Evolutionary conservation across 768 basidiomycete genomes (phyloP).

Genomic region (Pleurotus tuber-regium): DNA sequence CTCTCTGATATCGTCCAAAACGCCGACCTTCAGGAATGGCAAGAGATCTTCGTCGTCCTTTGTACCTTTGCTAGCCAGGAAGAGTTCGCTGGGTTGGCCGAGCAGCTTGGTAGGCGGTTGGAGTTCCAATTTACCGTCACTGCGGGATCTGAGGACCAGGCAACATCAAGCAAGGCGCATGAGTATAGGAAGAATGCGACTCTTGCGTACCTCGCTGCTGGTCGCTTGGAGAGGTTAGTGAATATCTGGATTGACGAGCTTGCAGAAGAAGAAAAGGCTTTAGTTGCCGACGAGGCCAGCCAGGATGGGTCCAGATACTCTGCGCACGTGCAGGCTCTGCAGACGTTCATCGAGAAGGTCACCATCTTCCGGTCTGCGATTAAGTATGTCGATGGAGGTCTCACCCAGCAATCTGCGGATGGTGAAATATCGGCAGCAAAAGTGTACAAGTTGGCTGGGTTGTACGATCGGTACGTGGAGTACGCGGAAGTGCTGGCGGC

Average conservation of each 20-base stretch:
- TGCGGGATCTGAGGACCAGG: constrained; percentile 46
- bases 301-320: constrained; percentile 62
- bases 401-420: constrained; percentile 37
- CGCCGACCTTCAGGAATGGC: constrained; percentile 92
- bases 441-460: constrained; percentile 75
- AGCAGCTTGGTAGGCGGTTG: constrained; percentile 87
- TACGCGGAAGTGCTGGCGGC: constrained; percentile 90
- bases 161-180: constrained; percentile 36
- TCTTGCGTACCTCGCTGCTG: constrained; percentile 90
- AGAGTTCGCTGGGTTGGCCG: constrained; percentile 84
- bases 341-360: constrained; percentile 95
- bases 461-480: constrained; percentile 95
- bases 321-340: constrained; percentile 81
- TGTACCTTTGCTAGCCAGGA: constrained; percentile 89
- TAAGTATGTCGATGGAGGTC: constrained; percentile 72
- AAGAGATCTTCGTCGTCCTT: constrained; percentile 92
- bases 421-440: constrained; percentile 42
- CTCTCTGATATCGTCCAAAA: constrained; percentile 94
- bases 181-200: constrained; percentile 84
- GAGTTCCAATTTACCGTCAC: constrained; percentile 78
- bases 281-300: constrained; percentile 38
- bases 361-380: constrained; percentile 90
- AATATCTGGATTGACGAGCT: constrained; percentile 93
- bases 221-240: constrained; percentile 81
- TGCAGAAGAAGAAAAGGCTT: constrained; percentile 71